A percentile compares a stretch with the other conserved stretches of the same genome.
Conservation (phyloP, 768 basidiomycete genomes). For the Daedaleopsis nitida region DNA sequence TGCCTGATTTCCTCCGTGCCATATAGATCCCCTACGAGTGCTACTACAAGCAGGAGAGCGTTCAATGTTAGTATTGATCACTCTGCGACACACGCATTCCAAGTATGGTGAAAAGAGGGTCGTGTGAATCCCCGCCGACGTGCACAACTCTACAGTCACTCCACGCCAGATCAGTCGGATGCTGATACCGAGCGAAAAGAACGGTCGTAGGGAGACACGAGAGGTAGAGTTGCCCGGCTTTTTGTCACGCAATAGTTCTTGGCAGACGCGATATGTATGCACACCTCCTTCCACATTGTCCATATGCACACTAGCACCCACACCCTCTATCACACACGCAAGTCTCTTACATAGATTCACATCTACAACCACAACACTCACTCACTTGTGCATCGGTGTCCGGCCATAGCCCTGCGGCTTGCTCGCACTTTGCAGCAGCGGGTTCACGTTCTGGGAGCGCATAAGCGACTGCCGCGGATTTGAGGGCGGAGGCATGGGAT, state of each 20-base stretch:
- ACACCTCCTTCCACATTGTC: too few relatives aligned
- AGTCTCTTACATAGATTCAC: background rate
- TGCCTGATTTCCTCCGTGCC: slow-evolving; percentile 54
- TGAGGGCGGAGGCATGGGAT: slow-evolving; percentile 39
- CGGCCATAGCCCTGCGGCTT: slow-evolving; percentile 61
- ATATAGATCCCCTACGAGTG: slow-evolving; percentile 75
- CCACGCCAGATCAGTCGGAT: too few relatives aligned
- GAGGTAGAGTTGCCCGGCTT: too few relatives aligned
- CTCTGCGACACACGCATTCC: too few relatives aligned
- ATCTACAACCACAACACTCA: slow-evolving; percentile 26
- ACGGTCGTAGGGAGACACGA: too few relatives aligned
- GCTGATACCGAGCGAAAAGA: too few relatives aligned
- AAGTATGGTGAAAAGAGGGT: background rate
- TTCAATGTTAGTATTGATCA: background rate
- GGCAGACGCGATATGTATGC: too few relatives aligned
- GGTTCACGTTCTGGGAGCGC: slow-evolving; percentile 68
- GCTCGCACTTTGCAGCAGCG: slow-evolving; percentile 67
- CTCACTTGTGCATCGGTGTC: slow-evolving; percentile 76
- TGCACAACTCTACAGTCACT: too few relatives aligned
- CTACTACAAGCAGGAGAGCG: slow-evolving; percentile 47
- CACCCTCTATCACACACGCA: too few relatives aligned
- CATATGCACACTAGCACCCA: too few relatives aligned
- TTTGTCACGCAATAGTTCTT: too few relatives aligned
- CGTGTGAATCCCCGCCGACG: too few relatives aligned
- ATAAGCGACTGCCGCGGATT: slow-evolving; percentile 71